These are phyloP conservation scores for Mucor plumbeus DNA, from an alignment of 371 early-diverging fungal species.

Conservation along the genomic window DNA sequence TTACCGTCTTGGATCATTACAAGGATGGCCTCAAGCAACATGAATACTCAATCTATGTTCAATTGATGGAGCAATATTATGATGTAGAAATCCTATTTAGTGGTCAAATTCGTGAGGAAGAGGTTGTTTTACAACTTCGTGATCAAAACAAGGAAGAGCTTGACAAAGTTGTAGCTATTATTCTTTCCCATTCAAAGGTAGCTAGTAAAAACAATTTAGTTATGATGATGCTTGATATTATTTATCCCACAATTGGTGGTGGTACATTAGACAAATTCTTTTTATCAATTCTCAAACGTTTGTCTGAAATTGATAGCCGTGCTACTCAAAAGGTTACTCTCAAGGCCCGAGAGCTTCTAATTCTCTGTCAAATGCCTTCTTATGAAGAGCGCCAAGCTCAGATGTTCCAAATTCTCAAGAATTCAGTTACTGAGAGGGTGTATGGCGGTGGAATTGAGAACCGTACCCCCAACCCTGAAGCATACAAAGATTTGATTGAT, in stretches of 20 bases:
- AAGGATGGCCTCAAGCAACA: slow-evolving; percentile 76
- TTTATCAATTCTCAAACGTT: slow-evolving; percentile 79
- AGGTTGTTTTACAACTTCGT: slow-evolving; percentile 84
- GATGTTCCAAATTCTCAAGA: slow-evolving; percentile 84
- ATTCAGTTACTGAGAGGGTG: slow-evolving; percentile 79
- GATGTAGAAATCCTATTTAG: slow-evolving; percentile 87
- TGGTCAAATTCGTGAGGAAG: slow-evolving; percentile 78
- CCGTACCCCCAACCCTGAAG: slow-evolving; percentile 80
- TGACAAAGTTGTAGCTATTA: slow-evolving; percentile 73
- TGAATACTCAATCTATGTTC: slow-evolving; percentile 73
- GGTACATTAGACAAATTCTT: slow-evolving; percentile 77
- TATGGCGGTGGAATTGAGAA: slow-evolving; percentile 75
- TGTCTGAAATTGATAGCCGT: slow-evolving; percentile 83
- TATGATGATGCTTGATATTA: slow-evolving; percentile 77
- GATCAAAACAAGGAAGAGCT: slow-evolving; percentile 86
- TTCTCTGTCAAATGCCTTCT: slow-evolving; percentile 92
- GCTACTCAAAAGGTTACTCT: slow-evolving; percentile 88
- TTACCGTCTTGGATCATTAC: slow-evolving; percentile 71
- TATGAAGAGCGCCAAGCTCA: slow-evolving; percentile 87
- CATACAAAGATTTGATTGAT: slow-evolving; percentile 87
- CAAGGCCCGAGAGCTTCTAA: slow-evolving; percentile 91
- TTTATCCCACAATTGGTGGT: slow-evolving; percentile 66
- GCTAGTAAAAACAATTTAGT: slow-evolving; percentile 80
- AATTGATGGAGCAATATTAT: slow-evolving; percentile 84
- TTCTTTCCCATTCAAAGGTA: slow-evolving; percentile 86